These are phyloP conservation scores for Venturia carpophila DNA, from an alignment of 2,329 filamentous ascomycete genomes.

Conservation along the genomic window DNA sequence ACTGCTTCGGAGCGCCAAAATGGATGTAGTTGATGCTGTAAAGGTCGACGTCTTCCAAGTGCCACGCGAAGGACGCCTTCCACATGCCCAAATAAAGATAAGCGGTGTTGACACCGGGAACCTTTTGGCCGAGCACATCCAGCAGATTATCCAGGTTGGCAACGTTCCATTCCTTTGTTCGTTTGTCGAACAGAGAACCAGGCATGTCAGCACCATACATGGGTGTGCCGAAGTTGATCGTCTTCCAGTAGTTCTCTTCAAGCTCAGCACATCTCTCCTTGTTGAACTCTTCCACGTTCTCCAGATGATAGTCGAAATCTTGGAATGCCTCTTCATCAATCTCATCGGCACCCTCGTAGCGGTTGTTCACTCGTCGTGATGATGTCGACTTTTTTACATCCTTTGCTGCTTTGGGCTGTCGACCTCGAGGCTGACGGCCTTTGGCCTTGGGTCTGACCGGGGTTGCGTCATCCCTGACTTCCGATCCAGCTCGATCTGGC, in stretches of 20 bases:
- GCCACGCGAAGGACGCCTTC: conserved; percentile 99
- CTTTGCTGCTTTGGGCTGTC: conserved; percentile 42
- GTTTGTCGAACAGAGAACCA: conserved; percentile 86
- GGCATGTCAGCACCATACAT: conserved; percentile 96
- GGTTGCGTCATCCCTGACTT: conserved; percentile 38
- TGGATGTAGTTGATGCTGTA: conserved; percentile 99
- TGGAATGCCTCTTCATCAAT: conserved; percentile 88
- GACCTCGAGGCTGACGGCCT: conserved; percentile 37
- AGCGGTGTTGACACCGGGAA: conserved; percentile 95
- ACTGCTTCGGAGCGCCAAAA: conserved; percentile 96
- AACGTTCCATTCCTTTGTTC: conserved; percentile 80
- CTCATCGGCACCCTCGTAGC: conserved; percentile 65
- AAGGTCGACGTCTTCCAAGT: conserved; percentile 94
- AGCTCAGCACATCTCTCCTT: conserved; percentile 88
- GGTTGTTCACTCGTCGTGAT: conserved; percentile 78
- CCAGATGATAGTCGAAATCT: conserved; percentile 82
- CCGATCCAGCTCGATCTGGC: conserved; percentile 34
- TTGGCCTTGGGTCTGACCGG: conserved; percentile 42
- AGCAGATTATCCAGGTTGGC: conserved; percentile 89
- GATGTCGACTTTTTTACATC: conserved; percentile 55
- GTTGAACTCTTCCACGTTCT: conserved; percentile 76
- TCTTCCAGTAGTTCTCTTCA: conserved; percentile 95
- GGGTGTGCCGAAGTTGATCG: conserved; percentile 85
- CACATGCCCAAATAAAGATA: conserved; percentile 99
- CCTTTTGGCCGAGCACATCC: conserved; percentile 88